phyloP scores from a whole-genome alignment of 352 stramenopile genomes.

The Globisporangium takayamanum region DNA sequence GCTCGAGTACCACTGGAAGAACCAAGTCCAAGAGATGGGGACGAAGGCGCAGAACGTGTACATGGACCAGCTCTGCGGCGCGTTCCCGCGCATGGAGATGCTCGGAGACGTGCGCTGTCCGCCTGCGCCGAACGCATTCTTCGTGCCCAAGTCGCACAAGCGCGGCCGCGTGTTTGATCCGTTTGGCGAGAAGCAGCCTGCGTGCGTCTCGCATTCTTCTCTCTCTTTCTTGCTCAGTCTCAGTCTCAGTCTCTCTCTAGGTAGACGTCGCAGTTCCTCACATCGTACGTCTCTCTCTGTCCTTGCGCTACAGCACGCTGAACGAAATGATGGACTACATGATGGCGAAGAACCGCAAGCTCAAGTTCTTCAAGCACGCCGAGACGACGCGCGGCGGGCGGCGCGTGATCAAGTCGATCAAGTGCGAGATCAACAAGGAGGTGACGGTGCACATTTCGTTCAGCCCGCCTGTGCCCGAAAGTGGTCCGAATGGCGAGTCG shows the following conservation, averaged over 20 bases:
- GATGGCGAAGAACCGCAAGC: constrained; percentile 83
- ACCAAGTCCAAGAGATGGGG: constrained; percentile 84
- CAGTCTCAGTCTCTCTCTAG: not conserved
- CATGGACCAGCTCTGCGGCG: constrained; percentile 56
- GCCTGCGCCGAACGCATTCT: constrained; percentile 55
- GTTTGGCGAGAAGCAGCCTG: constrained; percentile 77
- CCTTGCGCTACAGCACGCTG: constrained; percentile 33
- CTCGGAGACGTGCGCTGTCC: constrained; percentile 73
- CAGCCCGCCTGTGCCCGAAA: constrained; percentile 73
- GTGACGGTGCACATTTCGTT: constrained; percentile 80
- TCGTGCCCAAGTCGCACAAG: constrained; percentile 81
- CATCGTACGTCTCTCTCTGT: constrained; percentile 1
- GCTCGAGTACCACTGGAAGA: constrained; percentile 89
- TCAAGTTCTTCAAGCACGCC: constrained; percentile 86
- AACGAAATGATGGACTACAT: constrained; percentile 90
- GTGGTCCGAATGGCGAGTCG: constrained; percentile 69
- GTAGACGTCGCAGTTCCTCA: not conserved
- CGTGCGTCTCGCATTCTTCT: constrained; percentile 20
- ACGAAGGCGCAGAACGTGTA: constrained; percentile 78
- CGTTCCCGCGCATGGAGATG: constrained; percentile 81
- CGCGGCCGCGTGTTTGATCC: constrained; percentile 76
- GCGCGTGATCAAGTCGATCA: constrained; percentile 83
- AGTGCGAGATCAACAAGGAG: constrained; percentile 85
- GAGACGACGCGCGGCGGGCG: constrained; percentile 79
- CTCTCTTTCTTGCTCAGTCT: not conserved